Evolutionary conservation across 1,139 yeast genomes (phyloP).

Genomic region (Pneumocystis carinii): DNA sequence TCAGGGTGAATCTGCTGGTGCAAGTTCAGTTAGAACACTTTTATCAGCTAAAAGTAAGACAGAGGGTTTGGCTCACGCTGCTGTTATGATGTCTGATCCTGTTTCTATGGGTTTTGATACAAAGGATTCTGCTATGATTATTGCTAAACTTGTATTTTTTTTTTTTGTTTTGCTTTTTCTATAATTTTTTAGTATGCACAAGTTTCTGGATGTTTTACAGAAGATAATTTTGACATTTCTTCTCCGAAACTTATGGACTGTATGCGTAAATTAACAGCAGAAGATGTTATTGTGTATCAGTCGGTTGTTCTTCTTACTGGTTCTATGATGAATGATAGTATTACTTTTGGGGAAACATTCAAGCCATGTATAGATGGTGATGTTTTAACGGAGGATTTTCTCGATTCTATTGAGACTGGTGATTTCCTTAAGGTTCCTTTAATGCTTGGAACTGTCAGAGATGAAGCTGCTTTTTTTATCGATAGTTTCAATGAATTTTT

Average conservation of each 20-base stretch:
- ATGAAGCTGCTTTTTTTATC: background rate
- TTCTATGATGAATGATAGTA: background rate
- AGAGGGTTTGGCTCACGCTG: background rate
- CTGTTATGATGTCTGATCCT: background rate
- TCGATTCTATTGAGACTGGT: background rate
- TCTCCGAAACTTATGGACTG: background rate
- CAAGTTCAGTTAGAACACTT: slow-evolving; percentile 18
- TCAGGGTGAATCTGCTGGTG: slow-evolving; percentile 30
- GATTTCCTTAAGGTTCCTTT: background rate
- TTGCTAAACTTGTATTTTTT: background rate
- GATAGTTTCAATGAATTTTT: too few species aligned
- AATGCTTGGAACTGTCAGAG: background rate
- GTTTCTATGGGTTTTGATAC: background rate
- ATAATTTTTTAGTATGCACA: background rate
- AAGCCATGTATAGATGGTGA: background rate
- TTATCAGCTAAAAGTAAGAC: background rate
- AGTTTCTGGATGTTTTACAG: background rate
- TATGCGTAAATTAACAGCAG: background rate
- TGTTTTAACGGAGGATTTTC: background rate
- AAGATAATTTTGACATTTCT: too few species aligned
- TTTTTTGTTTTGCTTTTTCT: background rate
- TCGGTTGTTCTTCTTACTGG: background rate
- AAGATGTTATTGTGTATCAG: background rate
- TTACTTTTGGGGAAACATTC: background rate
- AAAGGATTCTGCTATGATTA: background rate